Conservation (phyloP, 169 alveolate genomes). For the Eimeria necatrix region DNA sequence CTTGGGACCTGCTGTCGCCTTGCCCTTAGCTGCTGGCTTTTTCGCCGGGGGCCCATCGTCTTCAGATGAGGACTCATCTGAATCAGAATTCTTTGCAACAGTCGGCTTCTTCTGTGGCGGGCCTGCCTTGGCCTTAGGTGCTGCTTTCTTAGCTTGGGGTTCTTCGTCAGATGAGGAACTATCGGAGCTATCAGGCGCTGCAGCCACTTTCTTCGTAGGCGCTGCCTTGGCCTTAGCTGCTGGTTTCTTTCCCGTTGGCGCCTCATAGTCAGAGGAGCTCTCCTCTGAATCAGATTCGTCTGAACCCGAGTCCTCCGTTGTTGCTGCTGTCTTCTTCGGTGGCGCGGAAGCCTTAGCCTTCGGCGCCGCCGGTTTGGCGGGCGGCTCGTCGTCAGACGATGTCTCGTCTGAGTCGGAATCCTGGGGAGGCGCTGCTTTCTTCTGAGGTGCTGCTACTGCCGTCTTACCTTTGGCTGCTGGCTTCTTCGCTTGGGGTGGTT, state of each 20-base stretch:
- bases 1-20: conserved; percentile 26
- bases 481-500: conserved; percentile 24
- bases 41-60: conserved; percentile 5
- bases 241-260: conserved; percentile 31
- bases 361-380: conserved; percentile 43
- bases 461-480: conserved; percentile 9
- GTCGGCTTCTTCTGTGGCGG: conserved; percentile 15
- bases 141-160: not conserved
- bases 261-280: conserved; percentile 5
- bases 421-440: not conserved
- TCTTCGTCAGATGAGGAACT: not conserved
- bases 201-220: not conserved
- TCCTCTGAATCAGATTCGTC: conserved; percentile 55
- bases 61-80: conserved; percentile 56
- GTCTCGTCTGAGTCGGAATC: conserved; percentile 42
- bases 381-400: conserved; percentile 63
- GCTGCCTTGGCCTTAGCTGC: conserved; percentile 33
- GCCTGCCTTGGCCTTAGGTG: not conserved
- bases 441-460: conserved; percentile 12
- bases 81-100: conserved; percentile 31
- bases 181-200: not conserved
- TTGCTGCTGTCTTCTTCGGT: conserved; percentile 31
- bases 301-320: conserved; percentile 32
- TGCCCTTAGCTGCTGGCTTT: conserved; percentile 49
- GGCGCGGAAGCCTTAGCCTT: conserved; percentile 52